Evolutionary conservation across 2,329 filamentous ascomycete genomes (phyloP).

Genomic region (Ophiostoma perfectum): DNA sequence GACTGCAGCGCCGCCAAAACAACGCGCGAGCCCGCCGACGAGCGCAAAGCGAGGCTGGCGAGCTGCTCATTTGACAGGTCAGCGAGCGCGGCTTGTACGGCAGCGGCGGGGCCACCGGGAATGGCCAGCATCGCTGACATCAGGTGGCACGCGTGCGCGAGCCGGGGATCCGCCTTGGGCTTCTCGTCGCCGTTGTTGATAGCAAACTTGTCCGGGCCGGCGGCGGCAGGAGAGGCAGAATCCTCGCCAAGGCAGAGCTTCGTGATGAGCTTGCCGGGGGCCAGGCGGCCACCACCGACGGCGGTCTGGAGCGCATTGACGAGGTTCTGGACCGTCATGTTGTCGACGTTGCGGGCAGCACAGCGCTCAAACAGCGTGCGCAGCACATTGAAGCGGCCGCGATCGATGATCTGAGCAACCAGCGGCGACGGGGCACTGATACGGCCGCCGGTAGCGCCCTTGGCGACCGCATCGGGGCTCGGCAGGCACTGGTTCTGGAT

Average conservation of each 20-base stretch:
- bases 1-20: constrained; percentile 47
- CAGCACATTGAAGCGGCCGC: constrained; percentile 72
- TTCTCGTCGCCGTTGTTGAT: constrained; percentile 30
- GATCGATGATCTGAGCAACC: constrained; percentile 65
- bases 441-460: constrained; percentile 67
- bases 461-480: constrained; percentile 63
- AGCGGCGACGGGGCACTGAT: constrained; percentile 47
- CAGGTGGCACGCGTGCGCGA: constrained; percentile 72
- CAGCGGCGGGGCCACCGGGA: constrained; percentile 60
- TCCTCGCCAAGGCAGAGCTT: constrained; percentile 46
- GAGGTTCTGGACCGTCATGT: constrained; percentile 44
- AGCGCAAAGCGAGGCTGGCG: constrained; percentile 58
- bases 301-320: constrained; percentile 44
- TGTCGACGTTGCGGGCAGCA: constrained; percentile 51
- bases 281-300: constrained; percentile 29
- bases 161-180: constrained; percentile 43
- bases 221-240: constrained; percentile 22
- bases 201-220: constrained; percentile 23
- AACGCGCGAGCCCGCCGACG: constrained; percentile 45
- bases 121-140: constrained; percentile 73
- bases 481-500: constrained; percentile 57
- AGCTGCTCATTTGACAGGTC: constrained; percentile 52
- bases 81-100: constrained; percentile 68
- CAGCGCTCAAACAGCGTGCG: constrained; percentile 80
- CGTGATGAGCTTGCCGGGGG: constrained; percentile 44